Conservation (phyloP, 108 stramenopile species). For the Cafeteria roenbergensis region DNA sequence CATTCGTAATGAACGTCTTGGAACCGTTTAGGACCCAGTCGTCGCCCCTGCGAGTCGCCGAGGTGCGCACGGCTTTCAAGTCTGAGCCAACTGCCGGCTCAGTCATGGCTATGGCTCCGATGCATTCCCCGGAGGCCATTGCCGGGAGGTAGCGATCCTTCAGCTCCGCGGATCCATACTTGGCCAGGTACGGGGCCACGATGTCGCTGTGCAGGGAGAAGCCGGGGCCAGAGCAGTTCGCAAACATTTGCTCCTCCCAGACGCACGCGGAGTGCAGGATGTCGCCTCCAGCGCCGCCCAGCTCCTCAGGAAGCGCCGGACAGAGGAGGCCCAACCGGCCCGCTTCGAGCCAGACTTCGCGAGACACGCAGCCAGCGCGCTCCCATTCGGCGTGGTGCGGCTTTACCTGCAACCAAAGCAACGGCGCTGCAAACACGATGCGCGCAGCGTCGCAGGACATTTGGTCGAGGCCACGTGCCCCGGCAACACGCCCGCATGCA, state of each 20-base stretch:
- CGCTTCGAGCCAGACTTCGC: constrained; percentile 18
- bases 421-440: no score
- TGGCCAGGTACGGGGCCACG: constrained; percentile 19
- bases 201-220: constrained; percentile 23
- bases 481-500: no score
- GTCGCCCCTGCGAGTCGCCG: constrained; percentile 18
- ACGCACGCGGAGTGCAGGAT: constrained; percentile 11
- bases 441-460: no score
- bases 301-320: constrained; percentile 15
- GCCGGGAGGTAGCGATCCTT: constrained; percentile 17
- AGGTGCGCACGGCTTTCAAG: constrained; percentile 11
- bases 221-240: constrained; percentile 18
- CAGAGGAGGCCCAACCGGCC: constrained; percentile 11
- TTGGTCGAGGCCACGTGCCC: no score
- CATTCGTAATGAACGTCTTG: constrained; percentile 27
- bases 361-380: constrained; percentile 14
- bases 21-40: constrained; percentile 23
- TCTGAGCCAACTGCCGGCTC: constrained; percentile 21
- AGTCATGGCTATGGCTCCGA: constrained; percentile 23
- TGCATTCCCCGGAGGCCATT: constrained; percentile 18
- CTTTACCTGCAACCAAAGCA: no score
- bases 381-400: constrained; percentile 26
- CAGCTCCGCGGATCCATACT: constrained; percentile 26
- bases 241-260: constrained; percentile 24
- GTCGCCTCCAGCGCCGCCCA: constrained; percentile 16